Conservation (phyloP, 345 rosid species). For the Murraya koenigii region DNA sequence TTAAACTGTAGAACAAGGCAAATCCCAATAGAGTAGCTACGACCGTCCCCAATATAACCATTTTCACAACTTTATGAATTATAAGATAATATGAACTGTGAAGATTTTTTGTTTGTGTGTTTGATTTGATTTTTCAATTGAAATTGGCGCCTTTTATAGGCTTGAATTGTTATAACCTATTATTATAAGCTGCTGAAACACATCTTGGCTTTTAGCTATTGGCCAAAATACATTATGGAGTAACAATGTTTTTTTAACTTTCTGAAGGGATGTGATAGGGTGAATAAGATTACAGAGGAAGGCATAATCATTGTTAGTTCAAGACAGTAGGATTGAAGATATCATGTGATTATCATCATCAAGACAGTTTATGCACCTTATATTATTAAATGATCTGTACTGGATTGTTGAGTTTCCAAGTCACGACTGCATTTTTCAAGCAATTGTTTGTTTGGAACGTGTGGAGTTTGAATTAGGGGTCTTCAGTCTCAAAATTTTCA, state of each 20-base stretch:
- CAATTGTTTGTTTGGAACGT: background rate
- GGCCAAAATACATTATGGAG: background rate
- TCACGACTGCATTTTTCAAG: background rate
- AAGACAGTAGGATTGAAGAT: background rate
- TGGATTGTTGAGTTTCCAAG: background rate
- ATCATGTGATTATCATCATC: background rate
- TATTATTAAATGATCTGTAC: background rate
- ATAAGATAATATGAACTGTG: background rate
- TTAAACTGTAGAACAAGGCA: background rate
- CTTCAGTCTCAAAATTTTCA: background rate
- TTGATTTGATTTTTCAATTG: background rate
- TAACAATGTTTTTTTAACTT: background rate
- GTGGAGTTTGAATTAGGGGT: background rate
- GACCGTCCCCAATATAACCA: background rate
- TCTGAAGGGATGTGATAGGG: background rate
- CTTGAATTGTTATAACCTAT: background rate
- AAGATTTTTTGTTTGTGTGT: background rate
- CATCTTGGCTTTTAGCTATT: background rate
- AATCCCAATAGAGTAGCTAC: conserved; percentile 4
- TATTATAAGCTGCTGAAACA: background rate
- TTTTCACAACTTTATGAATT: background rate
- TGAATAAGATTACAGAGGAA: background rate
- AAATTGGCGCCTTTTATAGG: conserved; percentile 1
- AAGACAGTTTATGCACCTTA: background rate
- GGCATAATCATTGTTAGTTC: background rate